Conservation (phyloP, 2,329 filamentous ascomycete genomes). For the Pseudogymnoascus sp. region DNA sequence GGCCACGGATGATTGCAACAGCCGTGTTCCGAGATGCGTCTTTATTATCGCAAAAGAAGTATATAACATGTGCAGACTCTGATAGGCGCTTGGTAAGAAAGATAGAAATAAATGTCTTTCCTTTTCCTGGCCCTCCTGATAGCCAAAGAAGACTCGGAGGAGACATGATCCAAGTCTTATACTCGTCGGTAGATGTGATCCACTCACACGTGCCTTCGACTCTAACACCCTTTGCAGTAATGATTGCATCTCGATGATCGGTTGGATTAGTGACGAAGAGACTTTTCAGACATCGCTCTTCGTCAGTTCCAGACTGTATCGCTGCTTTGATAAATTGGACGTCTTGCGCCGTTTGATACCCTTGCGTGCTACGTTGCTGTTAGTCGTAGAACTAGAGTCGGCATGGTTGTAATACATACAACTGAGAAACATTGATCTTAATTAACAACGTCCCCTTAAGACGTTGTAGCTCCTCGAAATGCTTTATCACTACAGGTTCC, state of each 20-base stretch:
- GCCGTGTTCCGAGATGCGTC: constrained; percentile 32
- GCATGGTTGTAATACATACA: background rate
- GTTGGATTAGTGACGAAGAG: constrained; percentile 15
- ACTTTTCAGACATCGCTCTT: background rate
- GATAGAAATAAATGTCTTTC: constrained; percentile 31
- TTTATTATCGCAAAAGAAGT: constrained; percentile 37
- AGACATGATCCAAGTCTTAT: constrained; percentile 21
- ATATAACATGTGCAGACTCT: constrained; percentile 13
- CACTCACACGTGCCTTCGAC: constrained; percentile 22
- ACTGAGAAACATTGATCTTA: background rate
- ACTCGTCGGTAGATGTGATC: constrained; percentile 14
- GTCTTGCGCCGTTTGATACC: background rate
- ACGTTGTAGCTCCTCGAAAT: background rate
- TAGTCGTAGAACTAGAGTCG: background rate
- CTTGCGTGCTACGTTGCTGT: background rate
- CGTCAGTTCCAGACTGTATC: background rate
- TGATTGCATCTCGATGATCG: constrained; percentile 17
- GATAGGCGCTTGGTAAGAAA: constrained; percentile 8
- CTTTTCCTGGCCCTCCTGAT: constrained; percentile 30
- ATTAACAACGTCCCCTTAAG: background rate
- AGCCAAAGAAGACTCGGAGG: constrained; percentile 26
- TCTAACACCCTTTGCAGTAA: constrained; percentile 13
- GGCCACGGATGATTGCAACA: constrained; percentile 33
- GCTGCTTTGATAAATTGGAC: background rate
- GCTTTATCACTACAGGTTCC: background rate